A percentile compares a stretch with the other conserved stretches of the same genome.
phyloP scores from a whole-genome alignment of 2,329 filamentous ascomycete genomes.

The Botryosphaeria agaves region DNA sequence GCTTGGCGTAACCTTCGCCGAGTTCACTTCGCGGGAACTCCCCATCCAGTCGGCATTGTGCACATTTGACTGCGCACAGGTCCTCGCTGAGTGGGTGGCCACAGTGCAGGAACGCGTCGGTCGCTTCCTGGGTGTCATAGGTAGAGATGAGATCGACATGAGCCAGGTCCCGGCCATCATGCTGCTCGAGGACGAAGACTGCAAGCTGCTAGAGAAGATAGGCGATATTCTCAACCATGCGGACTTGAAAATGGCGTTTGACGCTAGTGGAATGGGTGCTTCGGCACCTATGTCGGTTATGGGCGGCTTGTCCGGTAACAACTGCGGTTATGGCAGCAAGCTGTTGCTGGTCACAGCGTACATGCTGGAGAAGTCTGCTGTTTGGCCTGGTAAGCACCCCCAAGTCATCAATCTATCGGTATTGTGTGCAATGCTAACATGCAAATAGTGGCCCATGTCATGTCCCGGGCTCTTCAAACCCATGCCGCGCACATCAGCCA shows the following conservation, averaged over 20 bases:
- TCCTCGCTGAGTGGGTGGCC: constrained; percentile 85
- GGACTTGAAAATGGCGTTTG: constrained; percentile 57
- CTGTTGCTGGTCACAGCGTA: constrained; percentile 70
- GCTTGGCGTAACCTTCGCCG: constrained; percentile 68
- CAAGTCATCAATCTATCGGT: not conserved
- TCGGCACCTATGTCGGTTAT: constrained; percentile 33
- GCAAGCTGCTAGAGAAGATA: constrained; percentile 69
- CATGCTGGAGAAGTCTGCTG: constrained; percentile 73
- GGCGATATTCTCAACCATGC: constrained; percentile 60
- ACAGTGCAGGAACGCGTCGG: constrained; percentile 92
- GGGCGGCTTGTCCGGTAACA: constrained; percentile 18
- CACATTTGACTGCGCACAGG: constrained; percentile 83
- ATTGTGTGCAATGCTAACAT: constrained; percentile 10
- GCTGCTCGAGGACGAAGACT: constrained; percentile 81
- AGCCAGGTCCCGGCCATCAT: constrained; percentile 71
- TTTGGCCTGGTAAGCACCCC: constrained; percentile 65
- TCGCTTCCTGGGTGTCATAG: constrained; percentile 70
- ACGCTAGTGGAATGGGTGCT: constrained; percentile 35
- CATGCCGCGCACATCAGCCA: constrained; percentile 47
- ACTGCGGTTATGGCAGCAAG: constrained; percentile 65
- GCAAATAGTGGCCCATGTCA: constrained; percentile 44
- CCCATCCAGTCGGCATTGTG: constrained; percentile 85
- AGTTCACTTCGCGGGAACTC: constrained; percentile 67
- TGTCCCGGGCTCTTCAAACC: constrained; percentile 46
- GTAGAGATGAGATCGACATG: constrained; percentile 65